Conservation (phyloP, 1,284 basidiomycete genomes). For the Vanrija pseudolonga region DNA sequence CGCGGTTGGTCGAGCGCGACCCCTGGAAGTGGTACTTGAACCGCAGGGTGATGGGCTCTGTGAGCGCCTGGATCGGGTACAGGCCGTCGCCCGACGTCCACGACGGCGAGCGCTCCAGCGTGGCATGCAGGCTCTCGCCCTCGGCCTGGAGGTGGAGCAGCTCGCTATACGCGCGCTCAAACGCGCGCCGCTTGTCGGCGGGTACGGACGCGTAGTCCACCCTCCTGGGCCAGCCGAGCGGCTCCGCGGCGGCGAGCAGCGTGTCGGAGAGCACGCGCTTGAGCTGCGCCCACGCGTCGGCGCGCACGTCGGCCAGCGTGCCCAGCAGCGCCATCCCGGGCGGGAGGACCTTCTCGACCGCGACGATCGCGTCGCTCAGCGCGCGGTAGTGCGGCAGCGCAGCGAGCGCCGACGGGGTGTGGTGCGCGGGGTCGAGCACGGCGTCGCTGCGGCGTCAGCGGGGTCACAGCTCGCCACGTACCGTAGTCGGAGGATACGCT, state of each 20-base stretch:
- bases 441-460: too few species aligned
- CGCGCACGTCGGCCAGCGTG: conserved; percentile 55
- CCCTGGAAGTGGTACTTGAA: conserved; percentile 97
- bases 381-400: conserved; percentile 59
- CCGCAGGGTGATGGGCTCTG: conserved; percentile 75
- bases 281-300: conserved; percentile 70
- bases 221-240: conserved; percentile 71
- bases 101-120: neutral
- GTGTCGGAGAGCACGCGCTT: conserved; percentile 61
- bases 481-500: conserved; percentile 59
- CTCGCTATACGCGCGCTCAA: conserved; percentile 70
- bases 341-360: conserved; percentile 42
- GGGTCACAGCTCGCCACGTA: too few species aligned
- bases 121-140: conserved; percentile 35
- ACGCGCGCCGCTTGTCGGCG: conserved; percentile 57
- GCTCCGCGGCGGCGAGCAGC: conserved; percentile 63
- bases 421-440: conserved; percentile 39
- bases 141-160: conserved; percentile 70
- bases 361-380: conserved; percentile 62
- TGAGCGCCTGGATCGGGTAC: conserved; percentile 78
- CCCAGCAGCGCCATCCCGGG: conserved; percentile 54
- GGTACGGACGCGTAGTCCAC: conserved; percentile 61
- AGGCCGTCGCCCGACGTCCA: conserved; percentile 53
- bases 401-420: conserved; percentile 48
- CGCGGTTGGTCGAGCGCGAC: conserved; percentile 75